These are phyloP conservation scores for Rutidosis leptorrhynchoides DNA, from an alignment of 129 eudicot species.

Conservation along the genomic window DNA sequence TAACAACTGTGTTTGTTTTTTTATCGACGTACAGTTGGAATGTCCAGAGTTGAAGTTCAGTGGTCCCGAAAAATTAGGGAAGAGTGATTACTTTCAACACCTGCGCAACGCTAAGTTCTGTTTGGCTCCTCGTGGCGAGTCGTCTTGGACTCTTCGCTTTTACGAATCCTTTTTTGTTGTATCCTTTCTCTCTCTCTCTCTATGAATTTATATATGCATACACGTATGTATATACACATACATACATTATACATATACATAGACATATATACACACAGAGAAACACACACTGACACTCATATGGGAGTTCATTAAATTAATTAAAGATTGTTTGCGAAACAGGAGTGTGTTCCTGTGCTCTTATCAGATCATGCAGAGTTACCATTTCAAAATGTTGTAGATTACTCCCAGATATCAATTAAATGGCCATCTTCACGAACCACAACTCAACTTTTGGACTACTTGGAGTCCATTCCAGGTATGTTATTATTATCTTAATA, in stretches of 20 bases:
- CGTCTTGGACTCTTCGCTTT: slow-evolving; percentile 99
- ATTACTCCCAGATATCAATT: slow-evolving; percentile 74
- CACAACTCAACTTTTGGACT: slow-evolving; percentile 65
- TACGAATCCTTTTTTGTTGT: slow-evolving; percentile 98
- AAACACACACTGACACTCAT: too few species aligned
- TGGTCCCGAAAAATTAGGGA: slow-evolving; percentile 84
- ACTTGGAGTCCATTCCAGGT: slow-evolving; percentile 95
- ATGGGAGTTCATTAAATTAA: not conserved
- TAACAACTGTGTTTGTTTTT: too few species aligned
- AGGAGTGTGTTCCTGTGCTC: slow-evolving; percentile 98
- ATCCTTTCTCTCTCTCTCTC: slow-evolving; percentile 35
- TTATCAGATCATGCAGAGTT: slow-evolving; percentile 85
- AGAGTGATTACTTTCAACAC: slow-evolving; percentile 78
- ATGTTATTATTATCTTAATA: too few species aligned
- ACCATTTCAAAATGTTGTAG: slow-evolving; percentile 82
- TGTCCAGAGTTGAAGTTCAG: slow-evolving; percentile 95
- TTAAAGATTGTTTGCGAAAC: slow-evolving; percentile 29
- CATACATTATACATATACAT: too few species aligned
- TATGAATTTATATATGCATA: too few species aligned
- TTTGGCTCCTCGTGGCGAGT: slow-evolving; percentile 97
- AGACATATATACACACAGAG: too few species aligned
- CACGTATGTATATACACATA: too few species aligned
- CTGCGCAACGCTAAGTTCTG: slow-evolving; percentile 90
- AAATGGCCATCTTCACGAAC: slow-evolving; percentile 92
- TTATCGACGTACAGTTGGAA: slow-evolving; percentile 91